These are phyloP conservation scores for Prunus dulcis DNA, from an alignment of 306 rosid genomes.

Conservation along the genomic window DNA sequence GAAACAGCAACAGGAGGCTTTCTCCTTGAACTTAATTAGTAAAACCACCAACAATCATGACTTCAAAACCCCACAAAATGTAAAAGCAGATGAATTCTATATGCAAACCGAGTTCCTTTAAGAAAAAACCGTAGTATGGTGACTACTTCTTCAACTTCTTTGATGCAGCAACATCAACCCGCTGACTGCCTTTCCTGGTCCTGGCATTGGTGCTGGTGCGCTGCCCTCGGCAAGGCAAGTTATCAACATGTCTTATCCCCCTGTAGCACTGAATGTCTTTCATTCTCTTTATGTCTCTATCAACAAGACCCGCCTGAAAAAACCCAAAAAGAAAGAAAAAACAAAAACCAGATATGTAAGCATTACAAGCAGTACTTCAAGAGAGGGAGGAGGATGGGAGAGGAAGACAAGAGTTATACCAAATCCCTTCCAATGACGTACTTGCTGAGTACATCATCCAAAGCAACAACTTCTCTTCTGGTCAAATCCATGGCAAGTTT, in stretches of 20 bases:
- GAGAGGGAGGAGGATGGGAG: neutral
- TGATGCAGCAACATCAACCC: neutral
- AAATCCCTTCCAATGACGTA: constrained; percentile 62
- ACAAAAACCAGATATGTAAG: neutral
- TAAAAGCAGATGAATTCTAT: neutral
- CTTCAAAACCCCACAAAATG: neutral
- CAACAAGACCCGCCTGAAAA: constrained; percentile 10
- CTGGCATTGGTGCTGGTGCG: constrained; percentile 33
- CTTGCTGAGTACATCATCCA: constrained; percentile 62
- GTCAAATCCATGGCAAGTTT: constrained; percentile 65
- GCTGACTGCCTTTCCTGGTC: constrained; percentile 3
- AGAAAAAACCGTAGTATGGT: neutral
- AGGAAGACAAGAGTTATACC: constrained; percentile 29
- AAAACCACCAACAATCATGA: neutral
- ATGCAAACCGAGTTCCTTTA: neutral
- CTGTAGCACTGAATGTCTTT: constrained; percentile 21
- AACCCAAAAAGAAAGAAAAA: neutral
- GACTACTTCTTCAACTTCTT: constrained; percentile 4
- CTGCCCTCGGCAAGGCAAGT: constrained; percentile 35
- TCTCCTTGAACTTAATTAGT: neutral
- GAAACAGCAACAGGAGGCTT: neutral
- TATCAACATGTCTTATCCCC: constrained; percentile 27
- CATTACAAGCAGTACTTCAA: neutral
- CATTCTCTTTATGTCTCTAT: constrained; percentile 19
- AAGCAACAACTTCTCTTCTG: constrained; percentile 52